Percentiles rank a stretch among this genome's conserved stretches.
These are phyloP conservation scores for Sclerotinia subarctica DNA, from an alignment of 2,329 filamentous ascomycete species.

Conservation along the genomic window DNA sequence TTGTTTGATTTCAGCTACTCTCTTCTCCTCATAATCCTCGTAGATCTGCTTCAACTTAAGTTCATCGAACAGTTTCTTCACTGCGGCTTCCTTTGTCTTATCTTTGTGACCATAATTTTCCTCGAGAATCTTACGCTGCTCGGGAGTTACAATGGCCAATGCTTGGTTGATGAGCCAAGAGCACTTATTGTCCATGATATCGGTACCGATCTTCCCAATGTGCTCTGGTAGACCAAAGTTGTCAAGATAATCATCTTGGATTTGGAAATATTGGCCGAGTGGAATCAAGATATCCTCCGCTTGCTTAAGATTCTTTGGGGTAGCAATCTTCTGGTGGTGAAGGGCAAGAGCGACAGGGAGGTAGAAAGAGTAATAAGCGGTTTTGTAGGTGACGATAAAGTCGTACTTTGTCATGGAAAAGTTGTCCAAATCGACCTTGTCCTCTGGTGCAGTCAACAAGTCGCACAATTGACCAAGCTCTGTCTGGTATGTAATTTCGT, in stretches of 20 bases:
- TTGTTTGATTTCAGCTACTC: conserved; percentile 70
- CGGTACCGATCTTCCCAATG: conserved; percentile 97
- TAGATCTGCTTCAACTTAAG: conserved; percentile 81
- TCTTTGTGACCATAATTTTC: conserved; percentile 95
- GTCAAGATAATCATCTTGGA: conserved; percentile 98
- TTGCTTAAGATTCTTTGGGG: conserved; percentile 82
- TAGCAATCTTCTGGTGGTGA: conserved; percentile 79
- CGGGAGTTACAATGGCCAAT: conserved; percentile 71
- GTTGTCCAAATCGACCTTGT: conserved; percentile 87
- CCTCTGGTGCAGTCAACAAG: conserved; percentile 91
- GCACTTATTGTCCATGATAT: conserved; percentile 99
- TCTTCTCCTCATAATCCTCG: conserved; percentile 84
- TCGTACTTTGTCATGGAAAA: conserved; percentile 94
- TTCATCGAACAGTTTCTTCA: conserved; percentile 88
- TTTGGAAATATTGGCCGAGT: conserved; percentile 98
- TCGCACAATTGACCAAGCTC: conserved; percentile 95
- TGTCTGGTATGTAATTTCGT: conserved; percentile 89
- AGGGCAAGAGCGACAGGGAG: conserved; percentile 90
- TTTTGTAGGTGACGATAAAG: conserved; percentile 99
- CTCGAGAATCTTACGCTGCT: conserved; percentile 84
- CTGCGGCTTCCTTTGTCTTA: conserved; percentile 71
- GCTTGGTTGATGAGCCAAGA: conserved; percentile 98
- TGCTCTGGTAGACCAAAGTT: conserved; percentile 90
- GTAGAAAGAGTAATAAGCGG: conserved; percentile 98
- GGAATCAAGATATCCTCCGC: conserved; percentile 91